Evolutionary conservation across 2,329 filamentous ascomycete genomes (phyloP).

Genomic region (Teratosphaeria gauchensis): DNA sequence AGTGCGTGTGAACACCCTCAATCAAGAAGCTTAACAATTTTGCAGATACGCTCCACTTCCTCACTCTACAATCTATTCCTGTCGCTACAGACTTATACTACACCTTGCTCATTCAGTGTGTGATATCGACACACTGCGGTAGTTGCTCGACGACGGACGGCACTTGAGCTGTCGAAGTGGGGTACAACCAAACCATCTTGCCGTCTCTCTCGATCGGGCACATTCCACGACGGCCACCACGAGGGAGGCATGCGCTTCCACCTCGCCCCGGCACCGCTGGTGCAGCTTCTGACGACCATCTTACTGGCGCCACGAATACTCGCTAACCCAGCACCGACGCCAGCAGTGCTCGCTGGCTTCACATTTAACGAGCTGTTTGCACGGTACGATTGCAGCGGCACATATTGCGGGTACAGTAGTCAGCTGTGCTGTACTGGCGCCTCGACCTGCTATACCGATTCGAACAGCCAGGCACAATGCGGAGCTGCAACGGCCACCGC

Average conservation of each 20-base stretch:
- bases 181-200: background rate
- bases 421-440: constrained; percentile 41
- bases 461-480: constrained; percentile 40
- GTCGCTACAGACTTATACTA: background rate
- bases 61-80: background rate
- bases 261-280: constrained; percentile 14
- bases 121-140: background rate
- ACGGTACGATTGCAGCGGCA: constrained; percentile 32
- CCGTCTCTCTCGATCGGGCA: background rate
- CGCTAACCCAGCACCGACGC: constrained; percentile 20
- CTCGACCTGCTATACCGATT: constrained; percentile 42
- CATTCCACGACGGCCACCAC: constrained; percentile 11
- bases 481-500: constrained; percentile 15
- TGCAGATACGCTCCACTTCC: background rate
- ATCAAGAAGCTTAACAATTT: background rate
- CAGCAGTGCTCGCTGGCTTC: constrained; percentile 20
- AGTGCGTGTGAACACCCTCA: background rate
- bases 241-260: constrained; percentile 16
- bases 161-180: background rate
- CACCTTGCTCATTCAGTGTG: background rate
- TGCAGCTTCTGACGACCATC: constrained; percentile 20
- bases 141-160: background rate
- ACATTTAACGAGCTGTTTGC: constrained; percentile 26
- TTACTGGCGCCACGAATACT: constrained; percentile 17
- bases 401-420: constrained; percentile 42